A percentile compares a stretch with the other conserved stretches of the same genome.
Evolutionary conservation across 306 rosid species (phyloP).

Genomic region (Ammopiptanthus mongolicus): DNA sequence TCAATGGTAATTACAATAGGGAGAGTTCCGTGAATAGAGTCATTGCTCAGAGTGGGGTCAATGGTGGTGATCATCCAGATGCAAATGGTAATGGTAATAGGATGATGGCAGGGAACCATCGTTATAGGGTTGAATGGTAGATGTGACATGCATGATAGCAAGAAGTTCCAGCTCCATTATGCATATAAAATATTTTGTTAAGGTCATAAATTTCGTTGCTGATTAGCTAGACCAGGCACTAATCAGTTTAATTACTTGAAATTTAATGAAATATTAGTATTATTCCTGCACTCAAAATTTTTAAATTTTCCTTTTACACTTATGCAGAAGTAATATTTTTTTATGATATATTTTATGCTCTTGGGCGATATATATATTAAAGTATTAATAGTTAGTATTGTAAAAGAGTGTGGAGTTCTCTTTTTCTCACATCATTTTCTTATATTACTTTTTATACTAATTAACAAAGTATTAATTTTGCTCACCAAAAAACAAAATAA

Average conservation of each 20-base stretch:
- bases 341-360: background rate
- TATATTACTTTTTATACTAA: no score
- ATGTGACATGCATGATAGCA: slow-evolving; percentile 6
- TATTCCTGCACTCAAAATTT: background rate
- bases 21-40: slow-evolving; percentile 23
- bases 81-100: slow-evolving; percentile 48
- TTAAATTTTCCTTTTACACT: no score
- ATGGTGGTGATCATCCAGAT: slow-evolving; percentile 25
- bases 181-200: background rate
- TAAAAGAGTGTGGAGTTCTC: no score
- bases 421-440: no score
- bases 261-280: background rate
- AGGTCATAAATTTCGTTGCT: background rate
- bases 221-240: background rate
- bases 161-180: background rate
- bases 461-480: no score
- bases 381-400: no score
- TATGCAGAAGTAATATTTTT: no score
- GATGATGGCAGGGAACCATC: slow-evolving; percentile 41
- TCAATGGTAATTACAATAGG: slow-evolving; percentile 33
- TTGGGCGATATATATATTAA: no score
- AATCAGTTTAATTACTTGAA: background rate
- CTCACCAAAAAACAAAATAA: no score
- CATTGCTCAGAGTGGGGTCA: slow-evolving; percentile 16
- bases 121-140: slow-evolving; percentile 65